Evolutionary conservation across 768 basidiomycete genomes (phyloP).

Genomic region (Fistulinella prunicolor): DNA sequence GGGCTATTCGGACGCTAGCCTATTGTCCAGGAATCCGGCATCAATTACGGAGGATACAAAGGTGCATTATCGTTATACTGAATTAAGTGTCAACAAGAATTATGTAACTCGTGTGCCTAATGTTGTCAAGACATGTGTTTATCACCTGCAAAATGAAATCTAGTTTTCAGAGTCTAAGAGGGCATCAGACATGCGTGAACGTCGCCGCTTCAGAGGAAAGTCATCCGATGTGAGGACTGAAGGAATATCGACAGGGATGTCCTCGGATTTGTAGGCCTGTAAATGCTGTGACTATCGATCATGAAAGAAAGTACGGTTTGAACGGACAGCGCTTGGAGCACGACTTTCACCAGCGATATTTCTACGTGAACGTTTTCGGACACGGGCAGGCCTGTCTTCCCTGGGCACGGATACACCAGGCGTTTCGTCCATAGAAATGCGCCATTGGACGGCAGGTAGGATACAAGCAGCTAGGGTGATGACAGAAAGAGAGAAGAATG

Average conservation of each 20-base stretch:
- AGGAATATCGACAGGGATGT: slow-evolving; percentile 29
- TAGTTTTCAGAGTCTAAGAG: slow-evolving; percentile 30
- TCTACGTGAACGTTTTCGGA: slow-evolving; percentile 30
- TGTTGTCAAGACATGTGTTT: slow-evolving; percentile 17
- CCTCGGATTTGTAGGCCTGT: slow-evolving; percentile 29
- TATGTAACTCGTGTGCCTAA: slow-evolving; percentile 25
- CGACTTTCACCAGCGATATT: slow-evolving; percentile 17
- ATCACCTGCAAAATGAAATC: slow-evolving; percentile 9
- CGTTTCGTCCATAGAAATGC: slow-evolving; percentile 15
- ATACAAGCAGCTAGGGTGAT: slow-evolving; percentile 49
- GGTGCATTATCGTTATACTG: background rate
- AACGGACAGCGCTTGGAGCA: slow-evolving; percentile 24
- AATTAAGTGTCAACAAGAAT: slow-evolving; percentile 20
- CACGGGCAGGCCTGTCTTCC: slow-evolving; percentile 22
- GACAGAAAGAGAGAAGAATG: slow-evolving; percentile 48
- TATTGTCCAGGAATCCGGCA: slow-evolving; percentile 19
- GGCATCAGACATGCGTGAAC: slow-evolving; percentile 39
- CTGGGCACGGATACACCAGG: slow-evolving; percentile 7
- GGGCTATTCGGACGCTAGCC: background rate
- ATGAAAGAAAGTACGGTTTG: background rate
- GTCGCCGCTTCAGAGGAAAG: slow-evolving; percentile 43
- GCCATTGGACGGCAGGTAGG: slow-evolving; percentile 43
- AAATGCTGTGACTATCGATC: slow-evolving; percentile 12
- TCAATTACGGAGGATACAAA: slow-evolving; percentile 1
- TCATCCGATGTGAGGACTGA: slow-evolving; percentile 27